Evolutionary conservation across 129 eudicot species (phyloP), one percentile per base, ranked within the genome.

Genomic region (Tagetes erecta): DNA sequence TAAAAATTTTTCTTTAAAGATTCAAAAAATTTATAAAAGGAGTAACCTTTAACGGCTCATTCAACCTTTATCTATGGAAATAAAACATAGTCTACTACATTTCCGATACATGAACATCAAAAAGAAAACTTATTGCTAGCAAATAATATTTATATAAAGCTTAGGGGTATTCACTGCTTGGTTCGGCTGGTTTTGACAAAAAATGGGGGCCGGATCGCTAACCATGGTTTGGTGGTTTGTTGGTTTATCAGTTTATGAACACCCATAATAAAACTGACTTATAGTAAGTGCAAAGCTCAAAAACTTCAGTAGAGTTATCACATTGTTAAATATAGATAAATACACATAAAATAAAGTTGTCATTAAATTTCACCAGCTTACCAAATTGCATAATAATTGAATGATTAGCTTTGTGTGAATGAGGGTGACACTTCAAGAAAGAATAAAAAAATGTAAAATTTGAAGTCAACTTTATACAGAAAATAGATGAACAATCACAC

Each of bases 391-490:
- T 47, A 27, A 65, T 67, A 76, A 64, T 59, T 58, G 39, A 73
- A 76, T 33, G 58, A 53, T 72, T 38, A 84, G 70, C 51, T 83
- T 62, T 83, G 76, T 72, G 69, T 27, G 58, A 67, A 67, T 67
- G 76, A 71, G 64, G 49, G 46, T 67, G 79, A 71, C 76, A 80
- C 57, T 80, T 47, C 52, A 66, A 76, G 46, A 83, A 58, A 71
- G 73, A 83, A 49, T 76, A 50, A 38, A 55, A 62, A 74, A 64
- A 34, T 35, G 69, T 56, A 57, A 70, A 70, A 11, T n/a, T 65
- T 64, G 73, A 63, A 35, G 69, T 77, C 76, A 66, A 59, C 75
- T 64, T 72, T 50, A 56, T 39, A 76, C 39, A 71, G 27, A 66
- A 64, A 70, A 75, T 64, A 57, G 11, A 81, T 72, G 50, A 42